These are phyloP conservation scores for Alisma plantagoaquatica DNA, from an alignment of 106 monocot genomes.

Conservation along the genomic window DNA sequence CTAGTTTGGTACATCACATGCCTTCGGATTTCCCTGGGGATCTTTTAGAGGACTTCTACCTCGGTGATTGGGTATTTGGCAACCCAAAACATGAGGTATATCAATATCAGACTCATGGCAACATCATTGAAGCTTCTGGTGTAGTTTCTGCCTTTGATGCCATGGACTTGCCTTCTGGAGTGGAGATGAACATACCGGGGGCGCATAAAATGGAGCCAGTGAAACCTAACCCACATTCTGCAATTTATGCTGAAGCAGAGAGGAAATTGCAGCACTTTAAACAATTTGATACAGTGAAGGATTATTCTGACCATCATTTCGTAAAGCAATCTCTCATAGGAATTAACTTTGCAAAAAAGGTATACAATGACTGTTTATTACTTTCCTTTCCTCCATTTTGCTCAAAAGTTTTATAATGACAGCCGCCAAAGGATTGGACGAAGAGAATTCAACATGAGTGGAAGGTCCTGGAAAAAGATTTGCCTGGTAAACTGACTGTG, in stretches of 20 bases:
- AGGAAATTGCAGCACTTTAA: too few relatives aligned
- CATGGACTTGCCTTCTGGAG: constrained; percentile 33
- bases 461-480: too few relatives aligned
- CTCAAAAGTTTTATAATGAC: too few relatives aligned
- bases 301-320: constrained; percentile 54
- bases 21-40: constrained; percentile 21
- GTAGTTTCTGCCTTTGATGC: constrained; percentile 41
- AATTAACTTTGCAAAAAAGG: constrained; percentile 22
- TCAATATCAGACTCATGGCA: constrained; percentile 8
- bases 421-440: too few relatives aligned
- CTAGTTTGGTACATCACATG: too few relatives aligned
- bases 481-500: background rate
- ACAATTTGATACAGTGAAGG: constrained; percentile 64
- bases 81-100: constrained; percentile 22
- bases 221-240: too few relatives aligned
- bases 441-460: too few relatives aligned
- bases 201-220: constrained; percentile 21
- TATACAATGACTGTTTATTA: too few relatives aligned
- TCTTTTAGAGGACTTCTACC: constrained; percentile 24
- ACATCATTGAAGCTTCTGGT: constrained; percentile 16
- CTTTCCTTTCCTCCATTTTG: too few relatives aligned
- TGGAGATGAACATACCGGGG: constrained; percentile 34
- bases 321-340: too few relatives aligned
- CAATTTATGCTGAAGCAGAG: too few relatives aligned
- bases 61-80: constrained; percentile 25